Percentiles rank a stretch among this genome's conserved stretches.
Conservation (phyloP, 768 basidiomycete genomes). For the Rhizopogon rudus region DNA sequence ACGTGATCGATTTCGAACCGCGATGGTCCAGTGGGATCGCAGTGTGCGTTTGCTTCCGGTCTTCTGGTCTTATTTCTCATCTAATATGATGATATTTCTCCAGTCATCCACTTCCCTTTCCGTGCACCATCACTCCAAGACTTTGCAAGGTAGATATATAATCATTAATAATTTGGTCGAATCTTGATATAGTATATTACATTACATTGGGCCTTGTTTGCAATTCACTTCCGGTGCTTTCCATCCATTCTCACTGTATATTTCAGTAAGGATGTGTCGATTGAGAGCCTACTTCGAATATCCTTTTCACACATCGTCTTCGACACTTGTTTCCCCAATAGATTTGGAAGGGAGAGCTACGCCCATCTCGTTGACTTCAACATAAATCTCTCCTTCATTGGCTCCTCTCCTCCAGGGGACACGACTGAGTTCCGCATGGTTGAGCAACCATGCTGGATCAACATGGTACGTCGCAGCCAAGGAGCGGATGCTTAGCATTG, state of each 20-base stretch:
- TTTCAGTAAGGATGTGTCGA: background rate
- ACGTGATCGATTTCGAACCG: slow-evolving; percentile 15
- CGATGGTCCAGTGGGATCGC: slow-evolving; percentile 14
- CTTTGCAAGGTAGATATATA: background rate
- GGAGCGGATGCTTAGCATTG: slow-evolving; percentile 38
- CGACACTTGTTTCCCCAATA: background rate
- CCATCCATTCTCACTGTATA: too few relatives aligned
- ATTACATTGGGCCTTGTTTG: background rate
- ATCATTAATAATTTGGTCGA: background rate
- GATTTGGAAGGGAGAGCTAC: background rate
- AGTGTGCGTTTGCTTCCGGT: slow-evolving; percentile 2
- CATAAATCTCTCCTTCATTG: slow-evolving; percentile 32
- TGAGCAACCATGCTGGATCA: slow-evolving; percentile 39
- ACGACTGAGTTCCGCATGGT: slow-evolving; percentile 39
- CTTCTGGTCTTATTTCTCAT: too few relatives aligned
- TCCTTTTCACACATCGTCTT: background rate
- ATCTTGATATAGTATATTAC: background rate
- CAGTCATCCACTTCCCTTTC: slow-evolving; percentile 15
- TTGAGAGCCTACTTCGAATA: background rate
- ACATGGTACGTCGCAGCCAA: slow-evolving; percentile 37
- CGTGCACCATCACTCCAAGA: slow-evolving; percentile 9
- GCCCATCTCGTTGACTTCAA: slow-evolving; percentile 6
- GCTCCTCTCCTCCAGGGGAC: slow-evolving; percentile 33
- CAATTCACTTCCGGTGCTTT: too few relatives aligned
- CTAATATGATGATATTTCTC: background rate